Conservation (phyloP, 805 yeast species). For the Hanseniaspora lindneri region DNA sequence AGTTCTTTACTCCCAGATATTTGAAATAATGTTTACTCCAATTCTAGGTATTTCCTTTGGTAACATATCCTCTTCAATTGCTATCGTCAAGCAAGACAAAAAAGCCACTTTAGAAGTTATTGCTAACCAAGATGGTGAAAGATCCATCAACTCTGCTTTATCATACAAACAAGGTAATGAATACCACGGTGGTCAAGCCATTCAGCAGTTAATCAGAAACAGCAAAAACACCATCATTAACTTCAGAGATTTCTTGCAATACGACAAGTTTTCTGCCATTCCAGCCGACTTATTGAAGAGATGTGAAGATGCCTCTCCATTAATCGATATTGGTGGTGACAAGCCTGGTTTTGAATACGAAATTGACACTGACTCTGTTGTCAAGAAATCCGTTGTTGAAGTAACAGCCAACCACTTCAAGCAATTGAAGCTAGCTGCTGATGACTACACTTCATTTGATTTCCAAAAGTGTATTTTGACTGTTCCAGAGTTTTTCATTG, state of each 20-base stretch:
- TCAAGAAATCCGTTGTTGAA: conserved; percentile 55
- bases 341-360: conserved; percentile 52
- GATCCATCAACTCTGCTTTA: conserved; percentile 85
- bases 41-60: conserved; percentile 95
- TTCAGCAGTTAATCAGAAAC: conserved; percentile 84
- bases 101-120: conserved; percentile 73
- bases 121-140: conserved; percentile 98
- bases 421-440: conserved; percentile 77
- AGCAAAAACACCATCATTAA: conserved; percentile 73
- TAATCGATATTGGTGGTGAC: conserved; percentile 37
- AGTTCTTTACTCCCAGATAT: neutral
- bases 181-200: conserved; percentile 94
- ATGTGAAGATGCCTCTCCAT: conserved; percentile 42
- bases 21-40: conserved; percentile 34
- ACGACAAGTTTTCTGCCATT: conserved; percentile 27
- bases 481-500: conserved; percentile 70
- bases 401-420: conserved; percentile 71
- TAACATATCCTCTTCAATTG: conserved; percentile 89
- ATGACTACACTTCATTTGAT: conserved; percentile 73
- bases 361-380: conserved; percentile 15
- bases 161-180: conserved; percentile 91
- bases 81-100: conserved; percentile 74
- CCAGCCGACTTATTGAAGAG: conserved; percentile 60
- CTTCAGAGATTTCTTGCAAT: conserved; percentile 88
- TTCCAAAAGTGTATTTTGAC: conserved; percentile 78